Conservation (phyloP, 305 asterid genomes). For the Ruellia speciosa region DNA sequence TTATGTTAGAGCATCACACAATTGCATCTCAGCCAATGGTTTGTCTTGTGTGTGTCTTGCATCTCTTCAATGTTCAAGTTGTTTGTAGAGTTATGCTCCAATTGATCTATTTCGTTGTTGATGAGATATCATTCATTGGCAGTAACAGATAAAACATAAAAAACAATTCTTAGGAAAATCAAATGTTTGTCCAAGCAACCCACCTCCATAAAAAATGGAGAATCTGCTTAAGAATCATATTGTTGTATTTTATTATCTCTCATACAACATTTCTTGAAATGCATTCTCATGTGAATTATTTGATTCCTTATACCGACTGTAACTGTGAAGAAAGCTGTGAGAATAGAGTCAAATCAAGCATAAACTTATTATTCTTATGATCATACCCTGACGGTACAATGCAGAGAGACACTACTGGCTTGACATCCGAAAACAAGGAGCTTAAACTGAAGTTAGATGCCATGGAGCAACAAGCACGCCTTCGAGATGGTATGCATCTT, state of each 20-base stretch:
- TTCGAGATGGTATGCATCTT: slow-evolving; percentile 64
- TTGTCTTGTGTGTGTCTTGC: slow-evolving; percentile 1
- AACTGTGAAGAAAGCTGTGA: neutral
- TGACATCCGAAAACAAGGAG: slow-evolving; percentile 80
- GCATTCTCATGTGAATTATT: neutral
- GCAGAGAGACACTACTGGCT: slow-evolving; percentile 76
- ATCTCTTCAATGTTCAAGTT: neutral
- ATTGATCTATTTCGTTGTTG: too few relatives aligned
- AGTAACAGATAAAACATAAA: too few relatives aligned
- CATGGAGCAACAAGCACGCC: slow-evolving; percentile 85
- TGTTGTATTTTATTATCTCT: neutral
- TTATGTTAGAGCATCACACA: too few relatives aligned
- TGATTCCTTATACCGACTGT: neutral
- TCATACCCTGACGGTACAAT: neutral
- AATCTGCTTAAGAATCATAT: neutral
- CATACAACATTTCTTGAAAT: neutral
- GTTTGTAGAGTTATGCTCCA: neutral
- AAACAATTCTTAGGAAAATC: too few relatives aligned
- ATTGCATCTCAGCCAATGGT: neutral
- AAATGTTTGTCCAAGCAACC: too few relatives aligned
- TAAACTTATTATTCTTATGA: neutral
- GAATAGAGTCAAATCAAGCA: too few relatives aligned
- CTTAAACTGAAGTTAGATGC: slow-evolving; percentile 80
- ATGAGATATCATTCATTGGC: too few relatives aligned
- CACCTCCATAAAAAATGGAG: neutral